Percentiles rank a stretch among this genome's conserved stretches.
These are phyloP conservation scores for Adansonia gregorii DNA, from an alignment of 441 rosid species.

Conservation along the genomic window DNA sequence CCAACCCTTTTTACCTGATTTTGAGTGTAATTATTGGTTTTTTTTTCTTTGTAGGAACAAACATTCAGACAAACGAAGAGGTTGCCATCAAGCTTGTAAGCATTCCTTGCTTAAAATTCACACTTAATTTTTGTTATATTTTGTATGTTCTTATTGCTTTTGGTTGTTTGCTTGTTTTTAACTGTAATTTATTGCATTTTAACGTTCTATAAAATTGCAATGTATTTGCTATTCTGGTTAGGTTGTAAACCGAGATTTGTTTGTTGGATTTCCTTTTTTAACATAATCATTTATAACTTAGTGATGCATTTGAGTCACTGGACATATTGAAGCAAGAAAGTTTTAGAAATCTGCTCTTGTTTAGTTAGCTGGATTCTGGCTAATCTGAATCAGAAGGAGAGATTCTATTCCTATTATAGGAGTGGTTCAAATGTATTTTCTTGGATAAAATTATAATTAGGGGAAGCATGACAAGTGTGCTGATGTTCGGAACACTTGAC, in stretches of 20 bases:
- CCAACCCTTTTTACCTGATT: background rate
- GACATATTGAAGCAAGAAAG: background rate
- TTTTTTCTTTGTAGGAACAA: slow-evolving; percentile 60
- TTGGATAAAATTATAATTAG: background rate
- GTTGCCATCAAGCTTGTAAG: slow-evolving; percentile 95
- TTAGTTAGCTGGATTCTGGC: background rate
- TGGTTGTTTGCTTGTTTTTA: background rate
- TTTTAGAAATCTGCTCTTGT: background rate
- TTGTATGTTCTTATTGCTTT: background rate
- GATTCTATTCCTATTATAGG: background rate
- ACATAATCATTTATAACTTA: slow-evolving; percentile 12
- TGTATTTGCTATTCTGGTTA: slow-evolving; percentile 5
- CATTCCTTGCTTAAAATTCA: slow-evolving; percentile 27
- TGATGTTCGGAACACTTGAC: background rate
- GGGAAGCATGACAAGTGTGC: background rate
- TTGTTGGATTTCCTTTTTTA: background rate
- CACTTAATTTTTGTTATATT: background rate
- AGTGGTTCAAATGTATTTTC: background rate
- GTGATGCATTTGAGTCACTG: slow-evolving; percentile 13
- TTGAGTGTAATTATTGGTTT: slow-evolving; percentile 17
- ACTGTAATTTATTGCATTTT: background rate
- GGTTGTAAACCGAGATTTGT: background rate
- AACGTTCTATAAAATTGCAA: background rate
- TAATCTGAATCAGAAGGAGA: background rate
- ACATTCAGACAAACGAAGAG: slow-evolving; percentile 87